Percentiles rank a stretch among this genome's conserved stretches.
phyloP scores from a whole-genome alignment of 192 early-diverging fungal species.

The Mortierella hygrophila region DNA sequence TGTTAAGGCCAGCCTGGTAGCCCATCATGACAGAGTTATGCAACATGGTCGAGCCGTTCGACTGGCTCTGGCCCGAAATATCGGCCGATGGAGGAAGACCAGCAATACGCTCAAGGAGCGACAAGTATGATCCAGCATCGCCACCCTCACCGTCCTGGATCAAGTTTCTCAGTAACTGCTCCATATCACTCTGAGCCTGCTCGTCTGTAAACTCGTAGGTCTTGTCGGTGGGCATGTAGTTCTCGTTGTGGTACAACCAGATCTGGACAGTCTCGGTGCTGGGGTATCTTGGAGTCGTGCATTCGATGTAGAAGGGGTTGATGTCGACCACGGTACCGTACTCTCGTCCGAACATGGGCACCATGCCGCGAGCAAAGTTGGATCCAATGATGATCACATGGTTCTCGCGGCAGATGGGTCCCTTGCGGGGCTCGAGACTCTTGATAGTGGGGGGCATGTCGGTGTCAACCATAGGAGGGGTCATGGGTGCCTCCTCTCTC shows the following conservation, averaged over 20 bases:
- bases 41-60: constrained; percentile 48
- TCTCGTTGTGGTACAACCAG: constrained; percentile 50
- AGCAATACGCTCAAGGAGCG: constrained; percentile 47
- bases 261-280: constrained; percentile 44
- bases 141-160: constrained; percentile 43
- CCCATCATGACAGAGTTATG: constrained; percentile 50
- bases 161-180: constrained; percentile 48
- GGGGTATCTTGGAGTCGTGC: constrained; percentile 51
- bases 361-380: constrained; percentile 50
- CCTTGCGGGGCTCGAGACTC: constrained; percentile 46
- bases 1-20: constrained; percentile 29
- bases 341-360: constrained; percentile 53
- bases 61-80: constrained; percentile 49
- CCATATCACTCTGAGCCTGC: constrained; percentile 51
- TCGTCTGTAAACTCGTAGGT: constrained; percentile 55
- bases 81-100: constrained; percentile 44
- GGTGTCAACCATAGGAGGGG: constrained; percentile 41
- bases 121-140: constrained; percentile 40
- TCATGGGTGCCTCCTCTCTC: constrained; percentile 44
- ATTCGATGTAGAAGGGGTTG: constrained; percentile 53
- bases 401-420: constrained; percentile 51
- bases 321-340: constrained; percentile 51
- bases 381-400: constrained; percentile 56
- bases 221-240: constrained; percentile 42
- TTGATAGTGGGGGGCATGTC: constrained; percentile 52